Evolutionary conservation across 176 grass and related monocot genomes (phyloP), one percentile per base, ranked within the genome.

Genomic region (Oryza coarctata): DNA sequence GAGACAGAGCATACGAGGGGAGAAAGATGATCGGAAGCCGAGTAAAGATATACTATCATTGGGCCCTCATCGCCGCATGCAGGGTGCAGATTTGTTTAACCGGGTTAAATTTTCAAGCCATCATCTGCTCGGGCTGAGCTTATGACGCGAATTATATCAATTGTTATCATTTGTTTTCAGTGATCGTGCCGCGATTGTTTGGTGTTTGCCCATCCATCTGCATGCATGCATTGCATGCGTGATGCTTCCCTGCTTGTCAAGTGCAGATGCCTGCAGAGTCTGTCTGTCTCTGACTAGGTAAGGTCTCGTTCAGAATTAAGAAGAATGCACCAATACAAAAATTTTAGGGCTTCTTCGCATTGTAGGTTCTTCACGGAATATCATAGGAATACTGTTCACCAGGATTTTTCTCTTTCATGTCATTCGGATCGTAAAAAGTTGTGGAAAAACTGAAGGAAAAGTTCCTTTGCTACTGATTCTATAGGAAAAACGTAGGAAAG

Each of bases 1-100:
- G 82, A 33, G 82, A 65, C 87, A 76, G 43, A 15, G 41, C 2
- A 66, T 17, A 73, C 73, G n/a, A 47, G 20, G 68, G 58, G 18
- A 28, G 58, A 15, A 22, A 50, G 39, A 70, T 29, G 67, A 67
- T 41, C 84, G 8, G 39, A 55, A 58, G 3, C 1, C 2, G 6
- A 4, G 32, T 33, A 39, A 13, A 63, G 64, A 76, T 76, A 76
- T 7, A 20, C 5, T 22, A 0, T n/a, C 6, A 80, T 71, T 85
- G 87, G 70, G 3, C 29, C 45, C 47, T 52, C 75, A 75, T 80
- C 49, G 63, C 55, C 52, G 17, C 65, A 17, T 60, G n/a, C 65
- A 17, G 71, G n/a, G 1, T 43, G 31, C 10, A 22, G 12, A 23
- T 2, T 50, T 73, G 8, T 49, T 73, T 30, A 23, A 79, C 64